These are phyloP conservation scores for Hypomyces perniciosus DNA, from an alignment of 2,329 filamentous ascomycete genomes.

Conservation along the genomic window DNA sequence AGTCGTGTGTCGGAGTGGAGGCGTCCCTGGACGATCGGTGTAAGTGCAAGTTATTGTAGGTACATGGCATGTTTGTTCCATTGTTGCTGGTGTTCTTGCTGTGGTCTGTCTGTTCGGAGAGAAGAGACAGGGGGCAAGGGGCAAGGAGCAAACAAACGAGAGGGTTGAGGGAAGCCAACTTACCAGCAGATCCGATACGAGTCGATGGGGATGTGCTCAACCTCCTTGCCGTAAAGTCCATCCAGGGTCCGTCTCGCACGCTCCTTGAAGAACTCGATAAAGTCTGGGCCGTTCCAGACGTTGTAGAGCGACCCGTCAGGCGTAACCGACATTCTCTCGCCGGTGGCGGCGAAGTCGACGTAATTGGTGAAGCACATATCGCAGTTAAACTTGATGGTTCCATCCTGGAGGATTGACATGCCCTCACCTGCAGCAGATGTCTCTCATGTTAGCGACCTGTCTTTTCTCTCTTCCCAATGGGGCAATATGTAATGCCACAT, in stretches of 20 bases:
- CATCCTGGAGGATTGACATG: constrained; percentile 40
- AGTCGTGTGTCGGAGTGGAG: constrained; percentile 56
- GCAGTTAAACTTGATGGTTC: constrained; percentile 56
- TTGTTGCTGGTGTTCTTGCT: too few relatives aligned
- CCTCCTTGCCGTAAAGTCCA: constrained; percentile 37
- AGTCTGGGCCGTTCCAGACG: constrained; percentile 33
- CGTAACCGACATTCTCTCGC: constrained; percentile 47
- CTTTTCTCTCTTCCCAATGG: neutral
- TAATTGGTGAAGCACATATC: constrained; percentile 54
- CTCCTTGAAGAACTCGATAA: constrained; percentile 39
- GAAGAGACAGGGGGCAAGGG: neutral
- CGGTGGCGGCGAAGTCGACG: constrained; percentile 37
- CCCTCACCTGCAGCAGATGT: constrained; percentile 28
- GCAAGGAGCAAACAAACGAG: neutral
- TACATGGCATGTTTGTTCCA: neutral
- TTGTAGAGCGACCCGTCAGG: constrained; percentile 38
- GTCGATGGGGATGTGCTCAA: constrained; percentile 34
- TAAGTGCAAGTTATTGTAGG: constrained; percentile 13
- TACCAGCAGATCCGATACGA: constrained; percentile 43
- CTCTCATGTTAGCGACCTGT: constrained; percentile 7
- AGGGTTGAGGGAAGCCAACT: constrained; percentile 13
- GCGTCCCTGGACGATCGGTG: constrained; percentile 44
- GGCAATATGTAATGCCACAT: neutral
- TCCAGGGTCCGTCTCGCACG: constrained; percentile 33
- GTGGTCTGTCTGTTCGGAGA: neutral